Base-by-base conservation (phyloP, 768 basidiomycete genomes). In the Termitomyces sp. region DNA sequence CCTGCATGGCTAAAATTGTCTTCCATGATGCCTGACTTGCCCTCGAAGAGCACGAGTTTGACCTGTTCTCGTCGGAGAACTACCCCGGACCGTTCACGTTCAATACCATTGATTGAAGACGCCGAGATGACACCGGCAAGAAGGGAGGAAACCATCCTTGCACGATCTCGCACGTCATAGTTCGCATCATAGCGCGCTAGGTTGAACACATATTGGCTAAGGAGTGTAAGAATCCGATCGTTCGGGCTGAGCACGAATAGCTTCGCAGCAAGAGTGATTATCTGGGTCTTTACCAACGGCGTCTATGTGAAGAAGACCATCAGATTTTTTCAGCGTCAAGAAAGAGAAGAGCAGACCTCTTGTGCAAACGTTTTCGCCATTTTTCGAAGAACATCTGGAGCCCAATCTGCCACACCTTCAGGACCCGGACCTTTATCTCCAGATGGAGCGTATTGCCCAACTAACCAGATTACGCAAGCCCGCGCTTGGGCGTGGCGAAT, bases 111-210 rank as follows among this genome's bases (percentile, higher is more conserved):
- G 29, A 72, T 66, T n/a, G 70, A 54, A 24, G 61, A 60, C 24
- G 65, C 57, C 5, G 71, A 65, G 52, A 68, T 67, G 7, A 83
- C 64, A 34, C 90, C 86, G 2, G 74, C 69, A 16, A 96, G 77
- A 15, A 98, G 78, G 5, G 87, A 81, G 18, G 77, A 73, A 28
- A 97, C 69, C 81, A 94, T 87, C 51, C 96, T 82, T 5, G 85
- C 87, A 26, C 95, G 86, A 69, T 98, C 97, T 33, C 97, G 81
- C 34, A 98, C 88, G 65, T 97, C 93, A 70, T 92, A 96, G 65
- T 89, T 85, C 20, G 74, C 64, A 71, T 99, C 97, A 71, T 95
- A 98, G 56, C 89, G 81, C 2, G 94, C 95, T 20, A 97, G 81
- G 2, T 83, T 81, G 58, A 97, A 83, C 20, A 94, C 82, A 67